A percentile compares a stretch with the other conserved stretches of the same genome.
These are phyloP conservation scores for Talaromyces marneffei DNA, from an alignment of 2,329 filamentous ascomycete species.

Conservation along the genomic window DNA sequence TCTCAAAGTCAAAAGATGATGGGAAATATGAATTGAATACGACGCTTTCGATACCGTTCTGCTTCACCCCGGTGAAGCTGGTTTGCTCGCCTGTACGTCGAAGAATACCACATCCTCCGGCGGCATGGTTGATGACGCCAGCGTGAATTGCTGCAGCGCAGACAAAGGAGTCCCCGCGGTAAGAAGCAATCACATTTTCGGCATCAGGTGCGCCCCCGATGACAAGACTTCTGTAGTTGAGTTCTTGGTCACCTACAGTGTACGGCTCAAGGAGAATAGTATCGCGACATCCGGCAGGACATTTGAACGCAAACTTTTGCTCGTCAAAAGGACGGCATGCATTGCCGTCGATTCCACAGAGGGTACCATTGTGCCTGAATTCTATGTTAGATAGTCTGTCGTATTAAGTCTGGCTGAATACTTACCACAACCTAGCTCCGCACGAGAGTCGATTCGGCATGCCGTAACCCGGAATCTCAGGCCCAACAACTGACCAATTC, in stretches of 20 bases:
- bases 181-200: slow-evolving; percentile 41
- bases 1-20: slow-evolving; percentile 51
- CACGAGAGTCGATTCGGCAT: slow-evolving; percentile 32
- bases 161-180: slow-evolving; percentile 57
- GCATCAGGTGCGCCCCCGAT: slow-evolving; percentile 47
- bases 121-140: slow-evolving; percentile 49
- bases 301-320: slow-evolving; percentile 50
- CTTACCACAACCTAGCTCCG: slow-evolving; percentile 34
- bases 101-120: slow-evolving; percentile 54
- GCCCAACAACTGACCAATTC: slow-evolving; percentile 26
- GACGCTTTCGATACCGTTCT: slow-evolving; percentile 49
- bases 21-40: slow-evolving; percentile 54
- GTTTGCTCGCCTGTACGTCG: slow-evolving; percentile 48
- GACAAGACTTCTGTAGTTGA: slow-evolving; percentile 51
- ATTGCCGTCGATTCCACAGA: slow-evolving; percentile 54
- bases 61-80: slow-evolving; percentile 41
- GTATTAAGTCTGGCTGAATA: not conserved
- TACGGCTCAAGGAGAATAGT: slow-evolving; percentile 51
- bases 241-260: slow-evolving; percentile 50
- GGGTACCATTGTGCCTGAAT: slow-evolving; percentile 30
- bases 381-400: not conserved
- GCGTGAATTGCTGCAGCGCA: slow-evolving; percentile 57
- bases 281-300: slow-evolving; percentile 52
- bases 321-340: slow-evolving; percentile 53
- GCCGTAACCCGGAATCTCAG: slow-evolving; percentile 30